Evolutionary conservation across 805 yeast genomes (phyloP), one percentile per base, ranked within the genome.

Genomic region (Jamesozyma hellenica): DNA sequence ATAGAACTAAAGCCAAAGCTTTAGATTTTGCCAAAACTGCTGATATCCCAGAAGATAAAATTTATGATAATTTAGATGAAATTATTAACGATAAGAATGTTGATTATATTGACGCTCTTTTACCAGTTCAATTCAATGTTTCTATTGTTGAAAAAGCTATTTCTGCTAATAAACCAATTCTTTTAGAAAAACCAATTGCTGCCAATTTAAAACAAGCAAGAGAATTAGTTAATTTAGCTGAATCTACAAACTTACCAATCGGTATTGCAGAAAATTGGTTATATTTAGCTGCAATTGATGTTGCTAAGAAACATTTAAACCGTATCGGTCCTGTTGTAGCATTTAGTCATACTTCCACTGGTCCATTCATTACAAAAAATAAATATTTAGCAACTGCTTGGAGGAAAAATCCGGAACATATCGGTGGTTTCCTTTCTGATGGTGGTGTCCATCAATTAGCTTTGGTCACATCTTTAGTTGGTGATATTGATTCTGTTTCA

Each of bases 401-500:
- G 97, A 80, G 96, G 71, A 75, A 73, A 57, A 70, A 79, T 35
- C 96, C 97, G 26, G 79, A 85, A 61, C 96, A 90, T 58, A 74
- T 87, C 49, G 97, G 97, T 40, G 96, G 96, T 0, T 88, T 70
- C 63, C 67, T 90, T 52, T 79, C 90, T 42, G 97, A 90, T 55
- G 96, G 96, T 54, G 97, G 96, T 58, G 97, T 90, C 18, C 97
- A 90, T 63, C 96, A 88, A 61, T 66, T 88, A 59, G 95, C 95
- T 3, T 65, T 86, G 29, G 71, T 88, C 47, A 86, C 95, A 8
- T 85, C 77, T 43, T 77, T 86, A 15, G 67, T 90, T 40, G 96
- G 97, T 39, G 67, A 70, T 18, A 79, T 86, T 13, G 75, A 72
- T 36, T 61, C 78, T 6, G 76, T 88, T 29, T 73, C 84, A 40